These are phyloP conservation scores for Neopestalotiopsis rosae DNA, from an alignment of 2,329 filamentous ascomycete genomes.

Conservation along the genomic window DNA sequence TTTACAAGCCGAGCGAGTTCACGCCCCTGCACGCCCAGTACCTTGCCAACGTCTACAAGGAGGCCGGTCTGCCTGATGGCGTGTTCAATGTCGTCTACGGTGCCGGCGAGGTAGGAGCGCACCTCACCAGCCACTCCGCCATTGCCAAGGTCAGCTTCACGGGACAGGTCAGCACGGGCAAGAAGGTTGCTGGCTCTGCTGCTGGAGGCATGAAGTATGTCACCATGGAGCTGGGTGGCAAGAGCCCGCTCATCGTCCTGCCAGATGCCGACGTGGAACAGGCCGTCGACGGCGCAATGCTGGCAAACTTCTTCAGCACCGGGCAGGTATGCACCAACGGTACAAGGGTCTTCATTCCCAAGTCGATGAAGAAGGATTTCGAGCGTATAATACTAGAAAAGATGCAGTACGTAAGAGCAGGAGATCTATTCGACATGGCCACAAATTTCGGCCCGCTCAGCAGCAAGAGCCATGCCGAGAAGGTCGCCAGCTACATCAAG, in stretches of 20 bases:
- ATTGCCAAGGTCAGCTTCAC: slow-evolving; percentile 92
- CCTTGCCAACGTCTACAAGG: slow-evolving; percentile 76
- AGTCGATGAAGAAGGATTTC: slow-evolving; percentile 67
- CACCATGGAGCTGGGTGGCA: slow-evolving; percentile 91
- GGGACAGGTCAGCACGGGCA: slow-evolving; percentile 82
- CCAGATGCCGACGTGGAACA: slow-evolving; percentile 79
- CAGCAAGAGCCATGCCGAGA: slow-evolving; percentile 74
- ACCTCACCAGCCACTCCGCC: slow-evolving; percentile 72
- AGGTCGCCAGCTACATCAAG: slow-evolving; percentile 78
- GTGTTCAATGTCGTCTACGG: slow-evolving; percentile 90
- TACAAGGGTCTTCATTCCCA: slow-evolving; percentile 83
- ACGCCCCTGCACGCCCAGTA: slow-evolving; percentile 82
- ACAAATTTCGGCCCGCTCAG: slow-evolving; percentile 89
- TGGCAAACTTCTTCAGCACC: slow-evolving; percentile 91
- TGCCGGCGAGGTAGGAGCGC: slow-evolving; percentile 76
- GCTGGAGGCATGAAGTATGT: slow-evolving; percentile 85
- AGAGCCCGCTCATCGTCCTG: slow-evolving; percentile 80
- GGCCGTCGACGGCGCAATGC: slow-evolving; percentile 90
- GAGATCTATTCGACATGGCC: slow-evolving; percentile 70
- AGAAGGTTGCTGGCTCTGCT: slow-evolving; percentile 79
- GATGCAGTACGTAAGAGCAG: slow-evolving; percentile 72
- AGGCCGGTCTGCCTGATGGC: slow-evolving; percentile 80
- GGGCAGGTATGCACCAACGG: slow-evolving; percentile 95
- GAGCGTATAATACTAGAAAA: slow-evolving; percentile 73
- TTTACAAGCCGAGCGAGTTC: slow-evolving; percentile 89